Evolutionary conservation across 768 basidiomycete genomes (phyloP), one percentile per base, ranked within the genome.

Genomic region (Agrocybe pediades): DNA sequence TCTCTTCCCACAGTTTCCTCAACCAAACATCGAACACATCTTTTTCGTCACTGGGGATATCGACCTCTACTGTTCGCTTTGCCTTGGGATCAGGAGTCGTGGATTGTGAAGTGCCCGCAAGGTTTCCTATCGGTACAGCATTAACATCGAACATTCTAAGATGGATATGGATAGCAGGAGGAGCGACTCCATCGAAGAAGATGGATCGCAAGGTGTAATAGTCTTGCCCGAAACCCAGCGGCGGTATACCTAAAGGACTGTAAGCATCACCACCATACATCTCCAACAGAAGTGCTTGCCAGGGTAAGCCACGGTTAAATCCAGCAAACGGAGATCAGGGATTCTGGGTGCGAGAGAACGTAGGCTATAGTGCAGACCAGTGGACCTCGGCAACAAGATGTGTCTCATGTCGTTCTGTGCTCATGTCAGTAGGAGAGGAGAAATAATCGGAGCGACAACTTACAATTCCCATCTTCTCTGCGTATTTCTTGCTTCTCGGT

Each of bases 161-260:
- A 67, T 98, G 96, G 62, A 98, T 79, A 71, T 96, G 91, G 30
- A 99, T 79, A 7, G 77, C 73, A 0, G 95, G 96, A 1, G 96
- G 95, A 2, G 95, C 79, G 3, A 92, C 72, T 2, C 89, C 81
- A 57, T 87, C 78, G 53, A 88, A 78, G 71, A 96, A 97, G 56
- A 97, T 87, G 6, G 94, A 95, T 39, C 89, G 84, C 36, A 98
- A 73, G 39, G 92, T 95, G 69, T 96, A 98, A 68, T 87, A 92
- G 20, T 83, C 80, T 69, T 97, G 95, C 0, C 94, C 94, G 63
- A 90, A 95, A 25, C 84, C 86, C 62, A 81, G 77, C 2, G 83
- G 79, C 15, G 94, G 92, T 36, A 96, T 81, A 9, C 90, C 90
- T 91, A 54, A 41, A 36, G 30, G 47, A 9, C 24, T 6, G 46